phyloP scores from a whole-genome alignment of 2,329 filamentous ascomycete species.

The Cladosporium sp. region DNA sequence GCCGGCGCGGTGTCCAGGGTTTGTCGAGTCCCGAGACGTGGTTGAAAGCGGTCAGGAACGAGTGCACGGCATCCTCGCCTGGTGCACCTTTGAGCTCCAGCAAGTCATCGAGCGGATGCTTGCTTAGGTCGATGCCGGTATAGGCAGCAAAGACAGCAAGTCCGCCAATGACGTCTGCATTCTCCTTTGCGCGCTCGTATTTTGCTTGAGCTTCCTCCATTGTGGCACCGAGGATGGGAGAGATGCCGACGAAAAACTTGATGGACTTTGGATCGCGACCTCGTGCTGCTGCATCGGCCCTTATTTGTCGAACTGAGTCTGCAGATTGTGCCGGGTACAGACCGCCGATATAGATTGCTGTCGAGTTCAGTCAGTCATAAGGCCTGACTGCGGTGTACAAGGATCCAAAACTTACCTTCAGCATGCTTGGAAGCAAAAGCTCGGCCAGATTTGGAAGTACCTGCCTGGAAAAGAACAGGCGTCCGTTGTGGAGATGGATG shows the following conservation, averaged over 20 bases:
- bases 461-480: constrained; percentile 64
- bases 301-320: background rate
- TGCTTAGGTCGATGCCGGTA: constrained; percentile 59
- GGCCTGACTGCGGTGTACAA: background rate
- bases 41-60: background rate
- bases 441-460: constrained; percentile 61
- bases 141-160: constrained; percentile 67
- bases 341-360: background rate
- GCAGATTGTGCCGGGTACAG: background rate
- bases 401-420: constrained; percentile 50
- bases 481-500: constrained; percentile 63
- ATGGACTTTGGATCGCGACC: constrained; percentile 58
- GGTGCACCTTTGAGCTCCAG: background rate
- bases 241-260: constrained; percentile 64
- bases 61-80: background rate
- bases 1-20: background rate
- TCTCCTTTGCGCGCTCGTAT: constrained; percentile 55
- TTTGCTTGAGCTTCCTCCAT: constrained; percentile 62
- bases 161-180: constrained; percentile 61
- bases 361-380: background rate
- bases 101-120: constrained; percentile 13
- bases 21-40: background rate
- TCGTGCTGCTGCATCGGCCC: background rate
- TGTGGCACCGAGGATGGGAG: constrained; percentile 59
- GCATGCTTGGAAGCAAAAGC: constrained; percentile 64